phyloP scores from a whole-genome alignment of 805 yeast species.

The Sugiyamaella boreocaroliniensis region DNA sequence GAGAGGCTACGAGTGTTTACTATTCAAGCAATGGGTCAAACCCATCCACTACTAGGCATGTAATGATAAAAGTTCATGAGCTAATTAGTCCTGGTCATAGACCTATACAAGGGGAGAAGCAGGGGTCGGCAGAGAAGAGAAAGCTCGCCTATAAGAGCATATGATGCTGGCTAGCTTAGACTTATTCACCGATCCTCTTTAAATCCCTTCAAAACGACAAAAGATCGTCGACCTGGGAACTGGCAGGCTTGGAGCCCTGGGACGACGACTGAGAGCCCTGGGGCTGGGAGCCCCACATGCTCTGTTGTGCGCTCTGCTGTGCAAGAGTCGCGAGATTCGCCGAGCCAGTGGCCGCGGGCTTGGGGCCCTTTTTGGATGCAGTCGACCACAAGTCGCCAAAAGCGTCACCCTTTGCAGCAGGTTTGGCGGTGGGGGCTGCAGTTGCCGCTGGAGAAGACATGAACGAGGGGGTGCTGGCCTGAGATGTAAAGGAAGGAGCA shows the following conservation, averaged over 20 bases:
- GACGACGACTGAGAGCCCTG: neutral
- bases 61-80: too few species aligned
- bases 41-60: too few species aligned
- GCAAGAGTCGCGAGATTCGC: slow-evolving; percentile 23
- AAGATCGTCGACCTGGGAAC: slow-evolving; percentile 1
- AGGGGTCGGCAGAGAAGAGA: too few species aligned
- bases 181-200: too few species aligned
- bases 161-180: too few species aligned
- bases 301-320: slow-evolving; percentile 25
- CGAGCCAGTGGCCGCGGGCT: slow-evolving; percentile 5
- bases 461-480: neutral
- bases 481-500: slow-evolving; percentile 14
- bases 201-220: neutral
- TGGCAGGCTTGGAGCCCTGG: neutral
- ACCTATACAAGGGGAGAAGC: too few species aligned
- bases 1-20: neutral
- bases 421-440: slow-evolving; percentile 15
- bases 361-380: slow-evolving; percentile 23
- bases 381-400: slow-evolving; percentile 37
- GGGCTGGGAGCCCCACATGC: slow-evolving; percentile 22
- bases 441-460: neutral
- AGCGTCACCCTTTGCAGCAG: slow-evolving; percentile 26
- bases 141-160: too few species aligned
- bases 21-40: neutral
- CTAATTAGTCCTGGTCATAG: too few species aligned